A percentile compares a stretch with the other conserved stretches of the same genome.
phyloP scores from a whole-genome alignment of 2,329 filamentous ascomycete genomes.

The Fusarium kyushuense region DNA sequence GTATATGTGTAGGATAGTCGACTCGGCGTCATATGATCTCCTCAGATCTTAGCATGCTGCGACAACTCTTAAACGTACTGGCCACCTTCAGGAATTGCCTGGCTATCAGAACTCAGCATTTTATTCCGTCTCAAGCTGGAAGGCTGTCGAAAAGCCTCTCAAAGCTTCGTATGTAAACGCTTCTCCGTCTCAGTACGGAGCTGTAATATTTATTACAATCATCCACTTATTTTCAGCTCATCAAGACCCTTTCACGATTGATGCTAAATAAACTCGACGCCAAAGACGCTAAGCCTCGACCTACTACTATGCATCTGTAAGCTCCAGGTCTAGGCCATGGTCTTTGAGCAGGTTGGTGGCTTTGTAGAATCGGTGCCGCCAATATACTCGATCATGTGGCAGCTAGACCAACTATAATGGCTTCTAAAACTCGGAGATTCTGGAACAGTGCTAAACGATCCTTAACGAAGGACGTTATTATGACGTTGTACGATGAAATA shows the following conservation, averaged over 20 bases:
- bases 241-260: not conserved
- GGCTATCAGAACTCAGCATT: too few relatives aligned
- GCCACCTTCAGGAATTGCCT: too few relatives aligned
- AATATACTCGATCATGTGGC: not conserved
- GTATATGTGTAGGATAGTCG: not conserved
- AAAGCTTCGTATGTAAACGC: not conserved
- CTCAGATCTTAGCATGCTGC: not conserved
- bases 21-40: not conserved
- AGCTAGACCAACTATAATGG: not conserved
- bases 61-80: too few relatives aligned
- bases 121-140: too few relatives aligned
- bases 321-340: slow-evolving; percentile 16
- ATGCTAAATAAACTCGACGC: not conserved
- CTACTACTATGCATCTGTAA: not conserved
- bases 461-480: not conserved
- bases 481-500: not conserved
- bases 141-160: too few relatives aligned
- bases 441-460: not conserved
- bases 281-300: not conserved
- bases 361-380: not conserved
- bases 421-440: not conserved
- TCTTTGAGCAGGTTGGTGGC: not conserved
- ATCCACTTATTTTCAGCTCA: not conserved
- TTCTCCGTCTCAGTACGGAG: slow-evolving; percentile 16
- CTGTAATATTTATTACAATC: not conserved